Evolutionary conservation across 2,329 filamentous ascomycete species (phyloP), one percentile per base, ranked within the genome.

Genomic region (Phialophora verrucosa): DNA sequence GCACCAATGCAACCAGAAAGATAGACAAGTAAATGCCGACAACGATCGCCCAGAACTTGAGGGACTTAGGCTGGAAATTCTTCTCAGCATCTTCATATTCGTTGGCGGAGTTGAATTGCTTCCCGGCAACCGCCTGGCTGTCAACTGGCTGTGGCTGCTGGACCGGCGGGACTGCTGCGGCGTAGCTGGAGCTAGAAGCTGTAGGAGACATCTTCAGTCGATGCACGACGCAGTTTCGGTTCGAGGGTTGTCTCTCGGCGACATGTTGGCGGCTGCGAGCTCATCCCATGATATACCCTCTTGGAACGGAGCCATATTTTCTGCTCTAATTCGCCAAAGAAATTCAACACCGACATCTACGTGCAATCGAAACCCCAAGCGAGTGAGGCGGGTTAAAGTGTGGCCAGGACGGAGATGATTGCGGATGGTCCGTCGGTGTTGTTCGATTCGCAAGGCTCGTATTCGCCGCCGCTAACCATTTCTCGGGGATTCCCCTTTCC

Each of bases 21-120:
- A 56, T 20, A 29, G 53, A 31, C 25, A 56, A 14, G 20, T 20
- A 58, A 11, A 58, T 51, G 23, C 49, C 49, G 49, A 29, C 20
- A 23, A 68, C 51, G 25, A 66, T 59, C n/a, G 38, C n/a, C 66
- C 63, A 68, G 49, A 68, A 68, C 38, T 62, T 65, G 35, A 65
- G 35, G 10, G 62, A 61, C 32, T 51, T 67, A 20, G 62, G 65
- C 31, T 67, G 44, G 49, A 55, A 67, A 51, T 67, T 67, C 42
- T 62, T 61, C 61, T 67, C 65, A 5, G 65, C 65, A 44, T 67
- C 65, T 64, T 60, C 62, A 58, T 67, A 67, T 25, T 67, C 62
- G 25, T 67, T 35, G 51, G 29, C 53, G 17, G 53, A 11, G 7
- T 55, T 17, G 1, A 4, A 5, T 35, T 35, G 10, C 53, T 55